phyloP scores from a whole-genome alignment of 768 basidiomycete species.

The Lentinus tigrinus region DNA sequence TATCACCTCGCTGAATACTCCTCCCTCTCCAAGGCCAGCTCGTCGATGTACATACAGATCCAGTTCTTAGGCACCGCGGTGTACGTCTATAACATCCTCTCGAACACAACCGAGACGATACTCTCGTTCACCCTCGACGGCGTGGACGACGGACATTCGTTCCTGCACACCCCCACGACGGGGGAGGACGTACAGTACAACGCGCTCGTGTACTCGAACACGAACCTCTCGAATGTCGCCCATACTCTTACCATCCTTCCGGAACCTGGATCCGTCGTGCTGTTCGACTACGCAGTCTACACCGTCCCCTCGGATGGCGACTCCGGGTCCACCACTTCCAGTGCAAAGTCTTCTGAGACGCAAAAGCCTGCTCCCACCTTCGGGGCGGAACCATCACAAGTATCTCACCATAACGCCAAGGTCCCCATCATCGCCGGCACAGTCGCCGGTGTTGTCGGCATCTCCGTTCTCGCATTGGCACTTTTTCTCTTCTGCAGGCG shows the following conservation, averaged over 20 bases:
- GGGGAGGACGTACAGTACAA: not conserved
- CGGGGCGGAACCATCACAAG: too few species aligned
- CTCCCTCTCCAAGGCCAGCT: too few species aligned
- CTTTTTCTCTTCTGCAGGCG: too few species aligned
- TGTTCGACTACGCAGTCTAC: constrained; percentile 6
- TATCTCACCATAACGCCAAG: too few species aligned
- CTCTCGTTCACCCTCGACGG: constrained; percentile 9
- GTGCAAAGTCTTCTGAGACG: not conserved
- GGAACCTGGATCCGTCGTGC: not conserved
- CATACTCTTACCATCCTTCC: not conserved
- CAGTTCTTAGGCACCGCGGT: constrained; percentile 2
- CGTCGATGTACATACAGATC: not conserved
- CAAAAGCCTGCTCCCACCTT: too few species aligned
- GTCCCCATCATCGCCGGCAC: too few species aligned
- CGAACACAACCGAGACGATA: constrained; percentile 5
- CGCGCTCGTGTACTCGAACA: not conserved
- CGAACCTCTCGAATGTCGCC: not conserved
- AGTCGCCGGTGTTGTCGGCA: too few species aligned
- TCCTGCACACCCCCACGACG: not conserved
- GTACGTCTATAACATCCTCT: constrained; percentile 2
- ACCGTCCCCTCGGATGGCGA: constrained; percentile 1
- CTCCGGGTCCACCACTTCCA: not conserved
- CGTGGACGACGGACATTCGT: not conserved
- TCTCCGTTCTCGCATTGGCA: too few species aligned
- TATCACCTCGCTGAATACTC: not conserved